Evolutionary conservation across 169 alveolate species (phyloP).

Genomic region (Eimeria acervulina): DNA sequence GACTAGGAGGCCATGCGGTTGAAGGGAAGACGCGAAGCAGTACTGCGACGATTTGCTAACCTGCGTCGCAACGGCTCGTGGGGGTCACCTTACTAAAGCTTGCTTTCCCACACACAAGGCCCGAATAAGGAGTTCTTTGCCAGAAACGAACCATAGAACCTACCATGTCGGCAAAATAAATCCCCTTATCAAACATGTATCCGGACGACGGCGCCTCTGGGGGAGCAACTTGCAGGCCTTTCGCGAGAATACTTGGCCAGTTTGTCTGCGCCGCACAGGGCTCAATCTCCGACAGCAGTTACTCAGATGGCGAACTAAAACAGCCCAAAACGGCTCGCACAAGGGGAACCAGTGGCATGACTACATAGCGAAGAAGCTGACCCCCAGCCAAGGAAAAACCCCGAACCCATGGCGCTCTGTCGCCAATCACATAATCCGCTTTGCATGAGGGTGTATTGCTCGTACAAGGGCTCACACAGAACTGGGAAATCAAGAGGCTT

Average conservation of each 20-base stretch:
- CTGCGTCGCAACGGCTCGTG: constrained; percentile 44
- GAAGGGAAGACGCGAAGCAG: constrained; percentile 89
- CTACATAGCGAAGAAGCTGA: background rate
- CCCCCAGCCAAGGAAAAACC: background rate
- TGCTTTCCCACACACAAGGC: background rate
- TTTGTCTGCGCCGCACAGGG: constrained; percentile 86
- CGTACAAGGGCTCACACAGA: background rate
- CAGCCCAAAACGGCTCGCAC: background rate
- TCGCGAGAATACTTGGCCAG: constrained; percentile 93
- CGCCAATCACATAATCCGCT: background rate
- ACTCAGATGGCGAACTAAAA: background rate
- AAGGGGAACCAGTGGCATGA: background rate
- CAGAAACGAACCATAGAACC: background rate
- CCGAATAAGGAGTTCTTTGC: background rate
- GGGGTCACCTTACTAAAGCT: background rate
- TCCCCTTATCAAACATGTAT: constrained; percentile 96
- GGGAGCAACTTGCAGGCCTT: constrained; percentile 96
- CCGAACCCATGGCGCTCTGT: background rate
- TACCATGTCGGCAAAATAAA: constrained; percentile 95
- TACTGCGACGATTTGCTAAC: constrained; percentile 93
- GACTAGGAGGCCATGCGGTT: constrained; percentile 91
- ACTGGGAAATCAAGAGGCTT: background rate
- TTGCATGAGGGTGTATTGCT: background rate
- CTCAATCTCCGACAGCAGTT: background rate
- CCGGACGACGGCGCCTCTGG: constrained; percentile 96